Evolutionary conservation across 1,139 yeast species (phyloP).

Genomic region (Hemisphaericaspora xylanilytica): DNA sequence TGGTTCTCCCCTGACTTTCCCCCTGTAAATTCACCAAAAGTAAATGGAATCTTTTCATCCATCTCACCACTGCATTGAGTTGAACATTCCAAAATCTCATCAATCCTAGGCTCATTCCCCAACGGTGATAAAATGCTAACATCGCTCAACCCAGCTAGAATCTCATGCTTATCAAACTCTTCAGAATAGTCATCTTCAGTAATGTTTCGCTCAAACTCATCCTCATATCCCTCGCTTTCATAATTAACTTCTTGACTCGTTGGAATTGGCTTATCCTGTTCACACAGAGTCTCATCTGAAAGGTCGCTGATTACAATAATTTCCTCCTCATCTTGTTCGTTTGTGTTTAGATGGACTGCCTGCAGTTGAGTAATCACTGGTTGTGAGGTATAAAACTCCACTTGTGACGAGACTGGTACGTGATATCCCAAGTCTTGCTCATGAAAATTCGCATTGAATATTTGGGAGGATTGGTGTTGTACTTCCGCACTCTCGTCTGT

Average conservation of each 20-base stretch:
- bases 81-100: constrained; percentile 10
- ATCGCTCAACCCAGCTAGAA: constrained; percentile 5
- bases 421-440: constrained; percentile 9
- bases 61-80: constrained; percentile 6
- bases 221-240: constrained; percentile 8
- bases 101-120: constrained; percentile 2
- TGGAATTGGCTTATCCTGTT: background rate
- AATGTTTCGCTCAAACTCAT: constrained; percentile 9
- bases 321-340: constrained; percentile 5
- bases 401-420: background rate
- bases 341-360: background rate
- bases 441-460: constrained; percentile 13
- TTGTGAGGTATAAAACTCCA: constrained; percentile 11
- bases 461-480: constrained; percentile 3
- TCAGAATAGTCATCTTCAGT: constrained; percentile 8
- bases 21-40: background rate
- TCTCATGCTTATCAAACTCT: constrained; percentile 8
- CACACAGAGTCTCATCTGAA: background rate
- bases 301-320: constrained; percentile 4
- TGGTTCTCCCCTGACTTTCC: too few species aligned
- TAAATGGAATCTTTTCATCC: background rate
- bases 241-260: background rate
- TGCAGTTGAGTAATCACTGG: constrained; percentile 4
- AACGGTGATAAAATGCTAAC: background rate
- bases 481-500: too few species aligned